phyloP scores from a whole-genome alignment of 2,329 filamentous ascomycete species.

The Fusarium sp. region DNA sequence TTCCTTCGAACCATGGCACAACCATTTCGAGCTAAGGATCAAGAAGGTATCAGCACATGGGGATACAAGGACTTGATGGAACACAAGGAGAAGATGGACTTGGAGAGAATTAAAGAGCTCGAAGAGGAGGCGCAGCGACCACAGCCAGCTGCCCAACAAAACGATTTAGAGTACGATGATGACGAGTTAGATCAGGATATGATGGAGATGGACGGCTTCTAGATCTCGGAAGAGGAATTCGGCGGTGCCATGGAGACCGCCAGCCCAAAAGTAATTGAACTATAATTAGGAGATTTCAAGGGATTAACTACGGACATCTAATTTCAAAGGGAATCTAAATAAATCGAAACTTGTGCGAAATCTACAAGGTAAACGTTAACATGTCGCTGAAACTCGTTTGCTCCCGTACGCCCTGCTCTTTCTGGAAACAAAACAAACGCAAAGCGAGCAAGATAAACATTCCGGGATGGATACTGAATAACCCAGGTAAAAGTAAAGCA shows the following conservation, averaged over 20 bases:
- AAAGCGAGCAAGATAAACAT: not conserved
- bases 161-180: constrained; percentile 65
- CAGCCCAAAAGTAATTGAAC: constrained; percentile 7
- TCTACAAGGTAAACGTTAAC: not conserved
- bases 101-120: constrained; percentile 73
- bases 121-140: constrained; percentile 56
- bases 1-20: constrained; percentile 94
- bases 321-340: constrained; percentile 7
- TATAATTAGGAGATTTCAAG: constrained; percentile 15
- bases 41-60: constrained; percentile 96
- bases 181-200: constrained; percentile 65
- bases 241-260: not conserved
- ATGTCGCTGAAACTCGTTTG: constrained; percentile 2
- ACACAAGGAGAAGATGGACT: constrained; percentile 80
- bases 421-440: not conserved
- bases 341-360: not conserved
- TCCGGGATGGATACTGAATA: not conserved
- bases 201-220: constrained; percentile 62
- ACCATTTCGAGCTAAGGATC: constrained; percentile 83
- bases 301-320: not conserved
- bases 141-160: constrained; percentile 27
- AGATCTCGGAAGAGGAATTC: not conserved
- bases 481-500: not conserved
- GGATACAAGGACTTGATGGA: constrained; percentile 79
- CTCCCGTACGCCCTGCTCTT: constrained; percentile 8